phyloP scores from a whole-genome alignment of 2,329 filamentous ascomycete genomes.

The Pseudogymnoascus sp. region DNA sequence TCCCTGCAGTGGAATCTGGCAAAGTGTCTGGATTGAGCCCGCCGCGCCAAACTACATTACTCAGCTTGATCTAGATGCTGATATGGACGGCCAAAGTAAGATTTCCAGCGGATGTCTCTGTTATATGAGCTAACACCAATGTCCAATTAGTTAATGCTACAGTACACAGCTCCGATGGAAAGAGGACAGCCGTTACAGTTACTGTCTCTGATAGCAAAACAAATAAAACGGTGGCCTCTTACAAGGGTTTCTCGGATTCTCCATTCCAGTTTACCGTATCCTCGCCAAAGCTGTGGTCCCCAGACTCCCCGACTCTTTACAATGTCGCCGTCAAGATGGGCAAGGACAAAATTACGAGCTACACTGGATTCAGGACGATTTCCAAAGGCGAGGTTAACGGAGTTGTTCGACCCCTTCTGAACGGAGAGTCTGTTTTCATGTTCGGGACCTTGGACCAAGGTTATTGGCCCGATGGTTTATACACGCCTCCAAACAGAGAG shows the following conservation, averaged over 20 bases:
- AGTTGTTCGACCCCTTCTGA: constrained; percentile 38
- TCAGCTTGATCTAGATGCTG: constrained; percentile 33
- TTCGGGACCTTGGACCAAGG: constrained; percentile 66
- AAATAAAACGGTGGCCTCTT: constrained; percentile 22
- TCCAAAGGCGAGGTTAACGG: constrained; percentile 49
- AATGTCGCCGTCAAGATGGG: constrained; percentile 50
- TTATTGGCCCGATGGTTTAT: constrained; percentile 63
- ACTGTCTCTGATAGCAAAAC: constrained; percentile 7
- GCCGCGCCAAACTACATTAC: constrained; percentile 46
- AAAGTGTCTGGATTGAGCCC: constrained; percentile 64
- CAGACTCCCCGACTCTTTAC: constrained; percentile 55
- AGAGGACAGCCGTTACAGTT: constrained; percentile 23
- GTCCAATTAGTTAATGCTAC: constrained; percentile 44
- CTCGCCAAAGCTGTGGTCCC: constrained; percentile 57
- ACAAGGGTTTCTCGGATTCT: constrained; percentile 39
- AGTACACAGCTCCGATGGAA: constrained; percentile 39
- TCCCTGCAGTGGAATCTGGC: constrained; percentile 69
- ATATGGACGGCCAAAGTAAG: constrained; percentile 46
- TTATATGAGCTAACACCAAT: background rate
- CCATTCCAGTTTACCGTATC: constrained; percentile 49
- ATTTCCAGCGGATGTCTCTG: constrained; percentile 12
- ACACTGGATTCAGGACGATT: constrained; percentile 63
- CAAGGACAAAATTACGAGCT: constrained; percentile 51
- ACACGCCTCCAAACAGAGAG: constrained; percentile 57
- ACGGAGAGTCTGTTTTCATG: constrained; percentile 61